phyloP scores from a whole-genome alignment of 2,329 filamentous ascomycete species.

The Aspergillus tamarii region DNA sequence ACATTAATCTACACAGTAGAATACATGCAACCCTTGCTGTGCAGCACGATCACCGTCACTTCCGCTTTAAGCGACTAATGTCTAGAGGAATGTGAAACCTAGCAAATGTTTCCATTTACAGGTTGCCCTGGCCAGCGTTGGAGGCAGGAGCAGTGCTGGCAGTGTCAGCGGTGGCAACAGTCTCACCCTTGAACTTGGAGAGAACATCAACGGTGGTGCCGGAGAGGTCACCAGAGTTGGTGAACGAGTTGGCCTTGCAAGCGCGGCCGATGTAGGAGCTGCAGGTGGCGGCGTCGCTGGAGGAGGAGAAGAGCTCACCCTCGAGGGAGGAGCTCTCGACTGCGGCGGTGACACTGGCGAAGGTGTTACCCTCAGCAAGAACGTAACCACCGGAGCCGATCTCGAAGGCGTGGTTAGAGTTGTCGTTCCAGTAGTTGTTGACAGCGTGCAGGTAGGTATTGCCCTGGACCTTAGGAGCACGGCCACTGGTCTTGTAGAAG shows the following conservation, averaged over 20 bases:
- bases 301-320: constrained; percentile 45
- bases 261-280: constrained; percentile 50
- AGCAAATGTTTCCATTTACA: constrained; percentile 29
- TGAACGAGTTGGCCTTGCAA: constrained; percentile 57
- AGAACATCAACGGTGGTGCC: constrained; percentile 54
- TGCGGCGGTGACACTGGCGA: constrained; percentile 55
- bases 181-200: constrained; percentile 56
- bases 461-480: constrained; percentile 59
- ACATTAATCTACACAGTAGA: not conserved
- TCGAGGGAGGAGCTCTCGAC: constrained; percentile 43
- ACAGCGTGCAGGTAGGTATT: constrained; percentile 61
- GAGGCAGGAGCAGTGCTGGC: constrained; percentile 38
- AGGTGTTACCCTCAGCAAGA: constrained; percentile 61
- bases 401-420: constrained; percentile 61
- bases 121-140: constrained; percentile 52
- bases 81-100: not conserved
- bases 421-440: constrained; percentile 65
- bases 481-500: constrained; percentile 61
- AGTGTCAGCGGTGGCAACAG: constrained; percentile 50
- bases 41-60: not conserved
- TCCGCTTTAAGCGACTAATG: not conserved
- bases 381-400: constrained; percentile 48
- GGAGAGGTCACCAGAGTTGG: constrained; percentile 36
- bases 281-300: constrained; percentile 43
- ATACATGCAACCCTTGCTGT: not conserved